Percentiles rank a stretch among this genome's conserved stretches.
phyloP scores from a whole-genome alignment of 2,329 filamentous ascomycete species.

The Clarireedia homoeocarpa region DNA sequence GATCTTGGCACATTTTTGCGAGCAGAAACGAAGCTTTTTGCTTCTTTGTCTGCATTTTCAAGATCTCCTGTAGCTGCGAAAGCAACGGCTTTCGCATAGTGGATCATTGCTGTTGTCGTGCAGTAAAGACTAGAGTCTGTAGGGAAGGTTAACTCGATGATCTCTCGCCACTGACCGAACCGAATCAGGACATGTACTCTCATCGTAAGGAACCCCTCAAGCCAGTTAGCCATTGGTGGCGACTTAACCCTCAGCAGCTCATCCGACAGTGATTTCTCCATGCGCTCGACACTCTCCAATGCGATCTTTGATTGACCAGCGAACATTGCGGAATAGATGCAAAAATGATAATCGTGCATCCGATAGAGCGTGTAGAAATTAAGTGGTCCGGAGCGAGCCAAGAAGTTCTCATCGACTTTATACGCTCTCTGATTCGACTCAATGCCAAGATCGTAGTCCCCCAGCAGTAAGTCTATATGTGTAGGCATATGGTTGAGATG shows the following conservation, averaged over 20 bases:
- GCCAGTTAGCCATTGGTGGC: conserved; percentile 72
- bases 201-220: conserved; percentile 63
- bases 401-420: conserved; percentile 58
- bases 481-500: conserved; percentile 72
- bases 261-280: conserved; percentile 57
- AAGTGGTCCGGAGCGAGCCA: conserved; percentile 47
- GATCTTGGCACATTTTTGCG: conserved; percentile 44
- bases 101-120: conserved; percentile 57
- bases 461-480: conserved; percentile 66
- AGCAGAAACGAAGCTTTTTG: conserved; percentile 43
- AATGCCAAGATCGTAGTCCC: conserved; percentile 62
- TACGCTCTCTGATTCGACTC: conserved; percentile 60
- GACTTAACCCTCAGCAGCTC: conserved; percentile 54
- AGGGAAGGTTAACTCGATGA: conserved; percentile 50
- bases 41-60: conserved; percentile 45
- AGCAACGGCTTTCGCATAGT: conserved; percentile 64
- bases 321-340: conserved; percentile 73
- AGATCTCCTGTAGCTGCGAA: conserved; percentile 50
- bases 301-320: conserved; percentile 56
- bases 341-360: conserved; percentile 67
- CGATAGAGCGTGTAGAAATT: conserved; percentile 76
- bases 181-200: conserved; percentile 63
- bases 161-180: conserved; percentile 64
- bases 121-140: conserved; percentile 55
- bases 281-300: conserved; percentile 47